Evolutionary conservation across 306 rosid species (phyloP).

Genomic region (Myrica gale): DNA sequence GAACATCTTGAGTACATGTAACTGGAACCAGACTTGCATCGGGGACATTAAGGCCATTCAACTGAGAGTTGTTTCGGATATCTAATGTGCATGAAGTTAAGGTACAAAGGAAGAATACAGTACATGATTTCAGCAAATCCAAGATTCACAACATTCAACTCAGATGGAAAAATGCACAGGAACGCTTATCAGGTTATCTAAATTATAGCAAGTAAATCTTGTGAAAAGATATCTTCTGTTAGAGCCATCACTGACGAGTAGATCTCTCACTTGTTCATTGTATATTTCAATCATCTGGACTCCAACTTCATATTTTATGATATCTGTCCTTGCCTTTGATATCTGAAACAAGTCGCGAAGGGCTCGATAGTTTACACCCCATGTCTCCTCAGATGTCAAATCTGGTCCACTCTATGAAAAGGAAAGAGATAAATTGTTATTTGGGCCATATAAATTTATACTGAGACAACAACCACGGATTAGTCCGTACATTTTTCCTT

Average conservation of each 20-base stretch:
- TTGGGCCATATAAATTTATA: background rate
- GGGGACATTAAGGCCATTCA: slow-evolving; percentile 95
- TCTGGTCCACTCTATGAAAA: slow-evolving; percentile 84
- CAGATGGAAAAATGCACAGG: slow-evolving; percentile 1
- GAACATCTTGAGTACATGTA: slow-evolving; percentile 84
- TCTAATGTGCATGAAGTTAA: slow-evolving; percentile 75
- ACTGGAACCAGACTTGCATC: slow-evolving; percentile 89
- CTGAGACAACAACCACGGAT: slow-evolving; percentile 6
- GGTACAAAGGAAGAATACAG: slow-evolving; percentile 26
- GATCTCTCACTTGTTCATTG: slow-evolving; percentile 95
- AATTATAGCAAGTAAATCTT: slow-evolving; percentile 12
- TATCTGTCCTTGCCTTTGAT: slow-evolving; percentile 63
- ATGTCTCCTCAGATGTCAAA: slow-evolving; percentile 72
- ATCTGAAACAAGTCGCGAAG: slow-evolving; percentile 84
- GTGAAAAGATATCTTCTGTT: slow-evolving; percentile 86
- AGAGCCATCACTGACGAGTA: slow-evolving; percentile 86
- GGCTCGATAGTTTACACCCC: slow-evolving; percentile 97
- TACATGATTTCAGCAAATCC: slow-evolving; percentile 22
- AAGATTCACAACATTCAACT: background rate
- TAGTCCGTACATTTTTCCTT: background rate
- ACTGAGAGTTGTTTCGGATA: slow-evolving; percentile 89
- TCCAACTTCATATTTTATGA: slow-evolving; percentile 81
- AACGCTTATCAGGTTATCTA: slow-evolving; percentile 10
- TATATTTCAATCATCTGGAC: slow-evolving; percentile 98
- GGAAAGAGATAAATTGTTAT: slow-evolving; percentile 24